Percentiles rank a stretch among this genome's conserved stretches.
phyloP scores from a whole-genome alignment of 2,329 filamentous ascomycete genomes.

The Cytospora leucostoma region DNA sequence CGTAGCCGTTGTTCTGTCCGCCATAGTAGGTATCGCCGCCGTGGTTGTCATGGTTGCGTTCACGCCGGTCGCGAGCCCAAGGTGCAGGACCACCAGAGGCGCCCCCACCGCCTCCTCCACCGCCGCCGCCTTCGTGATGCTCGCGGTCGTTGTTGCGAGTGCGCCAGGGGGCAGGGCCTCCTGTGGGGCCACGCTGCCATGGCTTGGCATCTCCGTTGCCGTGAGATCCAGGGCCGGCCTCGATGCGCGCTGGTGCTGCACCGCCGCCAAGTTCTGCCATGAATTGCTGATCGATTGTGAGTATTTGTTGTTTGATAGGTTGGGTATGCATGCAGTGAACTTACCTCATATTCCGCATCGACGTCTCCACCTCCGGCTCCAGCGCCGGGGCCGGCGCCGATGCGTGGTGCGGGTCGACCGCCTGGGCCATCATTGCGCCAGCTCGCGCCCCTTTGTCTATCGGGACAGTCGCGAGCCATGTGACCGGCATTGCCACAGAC shows the following conservation, averaged over 20 bases:
- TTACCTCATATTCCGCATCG: constrained; percentile 92
- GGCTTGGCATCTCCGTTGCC: constrained; percentile 67
- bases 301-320: constrained; percentile 32
- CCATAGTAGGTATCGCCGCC: constrained; percentile 49
- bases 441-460: constrained; percentile 84
- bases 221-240: constrained; percentile 72
- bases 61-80: constrained; percentile 62
- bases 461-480: constrained; percentile 97
- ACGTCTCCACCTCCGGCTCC: constrained; percentile 53
- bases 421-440: constrained; percentile 79
- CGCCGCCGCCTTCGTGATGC: constrained; percentile 39
- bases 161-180: constrained; percentile 81
- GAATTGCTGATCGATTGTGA: constrained; percentile 69
- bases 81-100: constrained; percentile 54
- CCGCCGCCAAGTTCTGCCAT: constrained; percentile 91
- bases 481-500: constrained; percentile 97
- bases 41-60: constrained; percentile 50
- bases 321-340: constrained; percentile 35
- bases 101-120: constrained; percentile 33
- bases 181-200: constrained; percentile 85
- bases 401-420: constrained; percentile 60
- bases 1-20: constrained; percentile 41
- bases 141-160: constrained; percentile 56
- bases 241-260: constrained; percentile 76
- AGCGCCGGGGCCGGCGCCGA: constrained; percentile 69